phyloP scores from a whole-genome alignment of 2,329 filamentous ascomycete species.

The Stromatinia cepivora region DNA sequence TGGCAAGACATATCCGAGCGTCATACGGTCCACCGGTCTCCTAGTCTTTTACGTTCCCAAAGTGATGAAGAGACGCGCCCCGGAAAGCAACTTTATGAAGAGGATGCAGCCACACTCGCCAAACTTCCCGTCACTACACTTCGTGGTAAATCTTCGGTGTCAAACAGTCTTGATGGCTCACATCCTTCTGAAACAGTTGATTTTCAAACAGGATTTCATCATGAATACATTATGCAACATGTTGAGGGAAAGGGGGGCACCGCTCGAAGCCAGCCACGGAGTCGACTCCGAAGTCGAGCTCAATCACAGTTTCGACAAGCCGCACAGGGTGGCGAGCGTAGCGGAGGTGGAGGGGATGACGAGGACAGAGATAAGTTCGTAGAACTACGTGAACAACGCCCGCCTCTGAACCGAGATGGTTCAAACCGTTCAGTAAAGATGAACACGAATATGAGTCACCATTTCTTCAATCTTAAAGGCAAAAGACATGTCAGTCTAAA shows the following conservation, averaged over 20 bases:
- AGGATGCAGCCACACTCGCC: slow-evolving; percentile 18
- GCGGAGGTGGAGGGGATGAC: not conserved
- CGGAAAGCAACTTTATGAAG: slow-evolving; percentile 20
- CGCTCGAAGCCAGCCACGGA: slow-evolving; percentile 21
- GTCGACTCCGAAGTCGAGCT: slow-evolving; percentile 32
- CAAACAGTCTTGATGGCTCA: slow-evolving; percentile 34
- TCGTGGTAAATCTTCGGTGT: not conserved
- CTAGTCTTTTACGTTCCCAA: slow-evolving; percentile 1
- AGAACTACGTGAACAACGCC: slow-evolving; percentile 10
- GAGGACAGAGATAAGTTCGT: slow-evolving; percentile 17
- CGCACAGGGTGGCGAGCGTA: not conserved
- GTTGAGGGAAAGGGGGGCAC: slow-evolving; percentile 23
- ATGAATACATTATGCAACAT: slow-evolving; percentile 27
- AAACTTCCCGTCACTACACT: slow-evolving; percentile 6
- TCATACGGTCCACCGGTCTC: not conserved
- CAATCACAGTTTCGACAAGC: slow-evolving; percentile 23
- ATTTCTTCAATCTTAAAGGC: slow-evolving; percentile 46
- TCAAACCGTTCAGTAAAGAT: slow-evolving; percentile 24
- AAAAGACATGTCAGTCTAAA: slow-evolving; percentile 56
- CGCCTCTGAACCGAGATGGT: slow-evolving; percentile 2
- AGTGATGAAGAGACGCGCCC: slow-evolving; percentile 7
- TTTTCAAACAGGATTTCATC: slow-evolving; percentile 33
- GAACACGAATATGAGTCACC: slow-evolving; percentile 26
- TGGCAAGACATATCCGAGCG: slow-evolving; percentile 33
- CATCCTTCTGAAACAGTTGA: slow-evolving; percentile 33